phyloP scores from a whole-genome alignment of 306 rosid species.

The Dryas drummondii region DNA sequence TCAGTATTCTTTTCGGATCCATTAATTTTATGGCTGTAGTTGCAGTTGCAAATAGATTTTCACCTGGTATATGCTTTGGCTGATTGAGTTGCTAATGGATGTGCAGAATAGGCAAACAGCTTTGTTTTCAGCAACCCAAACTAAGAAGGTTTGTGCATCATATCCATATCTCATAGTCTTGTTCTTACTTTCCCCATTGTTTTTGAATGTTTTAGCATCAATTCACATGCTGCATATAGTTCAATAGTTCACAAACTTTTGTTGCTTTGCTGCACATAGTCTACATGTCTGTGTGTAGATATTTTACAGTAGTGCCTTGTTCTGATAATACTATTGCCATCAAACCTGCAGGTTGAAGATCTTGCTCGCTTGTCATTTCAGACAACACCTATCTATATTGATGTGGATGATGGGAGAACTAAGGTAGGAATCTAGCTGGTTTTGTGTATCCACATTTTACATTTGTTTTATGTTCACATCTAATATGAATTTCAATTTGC shows the following conservation, averaged over 20 bases:
- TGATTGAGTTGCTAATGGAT: constrained; percentile 32
- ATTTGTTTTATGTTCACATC: background rate
- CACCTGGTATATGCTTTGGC: background rate
- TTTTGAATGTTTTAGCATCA: background rate
- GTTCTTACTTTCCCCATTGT: background rate
- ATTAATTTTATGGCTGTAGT: background rate
- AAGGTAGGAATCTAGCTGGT: constrained; percentile 47
- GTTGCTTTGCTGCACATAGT: background rate
- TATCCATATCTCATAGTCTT: constrained; percentile 6
- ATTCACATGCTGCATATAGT: background rate
- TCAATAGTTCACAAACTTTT: background rate
- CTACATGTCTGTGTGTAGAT: background rate
- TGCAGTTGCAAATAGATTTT: background rate
- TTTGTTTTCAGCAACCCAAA: constrained; percentile 96
- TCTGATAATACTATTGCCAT: background rate
- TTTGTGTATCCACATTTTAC: background rate
- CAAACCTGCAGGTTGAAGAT: constrained; percentile 71
- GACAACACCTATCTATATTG: constrained; percentile 65
- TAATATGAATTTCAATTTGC: background rate
- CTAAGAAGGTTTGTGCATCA: constrained; percentile 67
- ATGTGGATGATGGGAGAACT: constrained; percentile 80
- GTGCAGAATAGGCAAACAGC: constrained; percentile 91
- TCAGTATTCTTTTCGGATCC: background rate
- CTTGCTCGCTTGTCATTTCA: constrained; percentile 85
- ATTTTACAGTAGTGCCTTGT: background rate